These are phyloP conservation scores for Wallacemonas sp. DNA, from an alignment of 208 protist species.

Conservation along the genomic window DNA sequence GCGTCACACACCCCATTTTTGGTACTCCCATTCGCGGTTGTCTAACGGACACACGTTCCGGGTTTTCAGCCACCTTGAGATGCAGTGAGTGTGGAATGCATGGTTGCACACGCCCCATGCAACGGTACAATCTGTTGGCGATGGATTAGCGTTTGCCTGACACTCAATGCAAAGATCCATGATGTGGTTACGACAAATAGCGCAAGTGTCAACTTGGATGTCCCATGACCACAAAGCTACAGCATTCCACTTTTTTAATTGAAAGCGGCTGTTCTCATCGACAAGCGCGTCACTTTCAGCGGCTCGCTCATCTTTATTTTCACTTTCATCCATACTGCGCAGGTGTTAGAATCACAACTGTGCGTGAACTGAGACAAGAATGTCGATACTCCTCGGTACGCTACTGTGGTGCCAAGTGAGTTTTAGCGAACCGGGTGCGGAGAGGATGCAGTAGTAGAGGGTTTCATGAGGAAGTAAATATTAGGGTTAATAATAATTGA, in stretches of 20 bases:
- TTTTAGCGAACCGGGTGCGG: too few species aligned
- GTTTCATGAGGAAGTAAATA: too few species aligned
- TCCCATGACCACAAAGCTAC: conserved; percentile 98
- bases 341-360: too few species aligned
- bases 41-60: conserved; percentile 97
- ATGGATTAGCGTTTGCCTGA: conserved; percentile 93
- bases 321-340: not conserved
- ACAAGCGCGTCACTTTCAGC: conserved; percentile 22
- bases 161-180: conserved; percentile 99
- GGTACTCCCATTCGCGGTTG: conserved; percentile 98
- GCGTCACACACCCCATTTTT: conserved; percentile 94
- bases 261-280: conserved; percentile 45
- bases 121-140: conserved; percentile 96
- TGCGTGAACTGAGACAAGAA: too few species aligned
- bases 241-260: conserved; percentile 98
- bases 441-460: too few species aligned
- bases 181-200: conserved; percentile 99
- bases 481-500: too few species aligned
- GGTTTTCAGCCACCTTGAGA: conserved; percentile 98
- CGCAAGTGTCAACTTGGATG: conserved; percentile 98
- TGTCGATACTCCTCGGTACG: too few species aligned
- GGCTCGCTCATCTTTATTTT: conserved; percentile 2
- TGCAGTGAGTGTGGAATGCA: conserved; percentile 99
- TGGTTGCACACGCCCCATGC: conserved; percentile 99
- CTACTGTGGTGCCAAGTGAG: too few species aligned